phyloP scores from a whole-genome alignment of 1,284 basidiomycete species.

The Hemileia vastatrix region DNA sequence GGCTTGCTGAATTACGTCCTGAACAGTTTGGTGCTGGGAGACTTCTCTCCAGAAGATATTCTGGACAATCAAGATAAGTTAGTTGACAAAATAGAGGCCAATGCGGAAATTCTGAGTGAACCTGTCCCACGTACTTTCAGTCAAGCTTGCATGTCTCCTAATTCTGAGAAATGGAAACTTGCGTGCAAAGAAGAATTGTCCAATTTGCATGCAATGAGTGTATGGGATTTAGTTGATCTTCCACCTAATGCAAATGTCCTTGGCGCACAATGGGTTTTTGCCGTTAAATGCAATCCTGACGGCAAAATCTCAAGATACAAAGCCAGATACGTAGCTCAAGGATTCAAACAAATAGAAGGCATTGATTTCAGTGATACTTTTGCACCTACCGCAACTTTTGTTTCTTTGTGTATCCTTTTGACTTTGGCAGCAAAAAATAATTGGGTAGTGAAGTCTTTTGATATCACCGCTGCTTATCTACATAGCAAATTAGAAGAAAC shows the following conservation, averaged over 20 bases:
- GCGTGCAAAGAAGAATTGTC: neutral
- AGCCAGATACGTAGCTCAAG: neutral
- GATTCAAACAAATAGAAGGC: neutral
- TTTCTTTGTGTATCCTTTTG: neutral
- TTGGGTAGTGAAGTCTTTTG: too few relatives aligned
- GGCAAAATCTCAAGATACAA: neutral
- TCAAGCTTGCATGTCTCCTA: neutral
- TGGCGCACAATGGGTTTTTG: conserved; percentile 2
- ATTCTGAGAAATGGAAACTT: neutral
- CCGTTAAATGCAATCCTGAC: neutral
- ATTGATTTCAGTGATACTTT: neutral
- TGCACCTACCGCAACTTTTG: neutral
- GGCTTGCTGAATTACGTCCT: too few relatives aligned
- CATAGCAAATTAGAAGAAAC: too few relatives aligned
- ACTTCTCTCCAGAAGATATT: too few relatives aligned
- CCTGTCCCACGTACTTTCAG: neutral
- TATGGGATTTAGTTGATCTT: neutral
- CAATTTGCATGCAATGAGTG: neutral
- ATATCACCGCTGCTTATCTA: too few relatives aligned
- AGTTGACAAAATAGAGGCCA: too few relatives aligned
- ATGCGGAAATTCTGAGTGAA: too few relatives aligned
- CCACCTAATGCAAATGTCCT: neutral
- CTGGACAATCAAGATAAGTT: too few relatives aligned
- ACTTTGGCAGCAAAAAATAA: neutral
- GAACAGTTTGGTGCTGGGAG: too few relatives aligned